Percentiles rank a stretch among this genome's conserved stretches.
These are phyloP conservation scores for Suillus alpinus DNA, from an alignment of 768 basidiomycete genomes.

Conservation along the genomic window DNA sequence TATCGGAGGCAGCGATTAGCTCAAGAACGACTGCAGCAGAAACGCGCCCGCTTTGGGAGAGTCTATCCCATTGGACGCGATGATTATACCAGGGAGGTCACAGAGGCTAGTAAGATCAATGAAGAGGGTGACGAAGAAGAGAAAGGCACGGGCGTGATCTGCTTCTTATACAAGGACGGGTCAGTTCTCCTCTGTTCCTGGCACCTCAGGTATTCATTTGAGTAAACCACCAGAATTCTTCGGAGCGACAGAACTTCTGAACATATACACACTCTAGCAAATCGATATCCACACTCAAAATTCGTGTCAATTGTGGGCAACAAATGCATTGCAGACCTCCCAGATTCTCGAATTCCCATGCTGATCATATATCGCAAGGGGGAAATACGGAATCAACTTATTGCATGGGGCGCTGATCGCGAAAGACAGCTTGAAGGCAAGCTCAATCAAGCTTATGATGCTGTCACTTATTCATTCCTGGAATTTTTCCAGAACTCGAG, in stretches of 20 bases:
- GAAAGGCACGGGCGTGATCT: conserved; percentile 88
- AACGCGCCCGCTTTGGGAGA: conserved; percentile 72
- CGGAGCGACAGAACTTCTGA: conserved; percentile 73
- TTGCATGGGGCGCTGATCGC: conserved; percentile 79
- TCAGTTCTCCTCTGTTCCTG: conserved; percentile 36
- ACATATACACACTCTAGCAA: conserved; percentile 71
- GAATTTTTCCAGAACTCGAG: conserved; percentile 57
- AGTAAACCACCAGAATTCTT: conserved; percentile 55
- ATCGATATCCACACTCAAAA: conserved; percentile 87
- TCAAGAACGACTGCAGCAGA: conserved; percentile 57
- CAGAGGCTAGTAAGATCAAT: conserved; percentile 79
- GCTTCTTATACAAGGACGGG: conserved; percentile 95
- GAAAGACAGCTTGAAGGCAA: conserved; percentile 78
- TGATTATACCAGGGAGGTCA: conserved; percentile 93
- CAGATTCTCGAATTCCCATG: conserved; percentile 88
- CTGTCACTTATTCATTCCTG: not conserved
- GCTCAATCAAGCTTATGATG: conserved; percentile 13
- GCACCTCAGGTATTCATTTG: conserved; percentile 1
- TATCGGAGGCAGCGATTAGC: conserved; percentile 63
- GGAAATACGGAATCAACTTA: conserved; percentile 82
- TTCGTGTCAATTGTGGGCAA: conserved; percentile 94
- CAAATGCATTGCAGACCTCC: conserved; percentile 95
- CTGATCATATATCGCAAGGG: conserved; percentile 90
- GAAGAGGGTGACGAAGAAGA: conserved; percentile 64
- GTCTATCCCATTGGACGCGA: conserved; percentile 88